Evolutionary conservation across 2,329 filamentous ascomycete species (phyloP).

Genomic region (Rhynchosporium secalis): DNA sequence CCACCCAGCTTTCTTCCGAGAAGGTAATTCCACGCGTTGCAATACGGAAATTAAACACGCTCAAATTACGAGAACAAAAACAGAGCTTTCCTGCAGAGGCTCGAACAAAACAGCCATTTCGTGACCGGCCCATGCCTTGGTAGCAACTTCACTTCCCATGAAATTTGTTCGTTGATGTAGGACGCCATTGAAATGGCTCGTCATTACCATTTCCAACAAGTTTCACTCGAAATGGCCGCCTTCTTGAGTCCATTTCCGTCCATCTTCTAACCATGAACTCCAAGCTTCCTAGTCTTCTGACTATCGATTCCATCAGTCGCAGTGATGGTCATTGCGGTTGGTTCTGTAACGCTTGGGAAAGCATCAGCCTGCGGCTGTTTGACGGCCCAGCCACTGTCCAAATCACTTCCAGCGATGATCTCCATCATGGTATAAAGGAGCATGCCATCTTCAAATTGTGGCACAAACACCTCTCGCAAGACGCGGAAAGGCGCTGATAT

Average conservation of each 20-base stretch:
- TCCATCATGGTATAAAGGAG: constrained; percentile 52
- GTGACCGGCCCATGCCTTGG: not conserved
- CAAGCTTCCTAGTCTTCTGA: constrained; percentile 23
- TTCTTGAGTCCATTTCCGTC: constrained; percentile 20
- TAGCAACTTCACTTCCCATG: not conserved
- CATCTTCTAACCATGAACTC: constrained; percentile 19
- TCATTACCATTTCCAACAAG: not conserved
- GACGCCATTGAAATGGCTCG: not conserved
- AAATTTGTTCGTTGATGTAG: not conserved
- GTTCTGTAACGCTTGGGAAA: constrained; percentile 31
- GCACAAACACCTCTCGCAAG: constrained; percentile 48
- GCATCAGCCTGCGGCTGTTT: constrained; percentile 28
- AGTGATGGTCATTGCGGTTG: constrained; percentile 25
- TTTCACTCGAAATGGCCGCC: constrained; percentile 19
- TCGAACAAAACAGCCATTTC: constrained; percentile 7
- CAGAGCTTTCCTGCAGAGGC: constrained; percentile 12
- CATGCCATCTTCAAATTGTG: constrained; percentile 47
- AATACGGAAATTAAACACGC: constrained; percentile 15
- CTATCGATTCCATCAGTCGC: constrained; percentile 27
- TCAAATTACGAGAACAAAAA: constrained; percentile 3
- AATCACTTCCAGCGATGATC: constrained; percentile 41
- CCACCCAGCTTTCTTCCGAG: not conserved
- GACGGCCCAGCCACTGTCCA: constrained; percentile 36
- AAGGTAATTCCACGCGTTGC: constrained; percentile 20
- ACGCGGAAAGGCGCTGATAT: constrained; percentile 32